Base-by-base conservation (phyloP, 139 green algal genomes). In the Volvox reticuliferus region DNA sequence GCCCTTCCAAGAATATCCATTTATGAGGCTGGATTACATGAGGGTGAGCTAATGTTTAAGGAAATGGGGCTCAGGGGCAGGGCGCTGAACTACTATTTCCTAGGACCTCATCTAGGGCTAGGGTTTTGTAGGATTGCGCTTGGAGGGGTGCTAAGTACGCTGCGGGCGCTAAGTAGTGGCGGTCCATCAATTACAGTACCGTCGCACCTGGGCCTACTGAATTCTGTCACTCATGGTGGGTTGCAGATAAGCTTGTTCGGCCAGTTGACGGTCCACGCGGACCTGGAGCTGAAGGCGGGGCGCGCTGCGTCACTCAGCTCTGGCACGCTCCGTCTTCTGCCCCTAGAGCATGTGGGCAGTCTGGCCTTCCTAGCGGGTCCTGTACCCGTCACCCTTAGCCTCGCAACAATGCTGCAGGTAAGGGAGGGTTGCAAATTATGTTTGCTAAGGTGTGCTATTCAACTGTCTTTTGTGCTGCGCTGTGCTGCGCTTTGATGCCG, bases 191-290 rank as follows among this genome's bases (percentile, higher is more conserved):
- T 55, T 55, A 55, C 44, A 55, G 44, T 9, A 55, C 9, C 9
- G 9, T 55, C 44, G 9, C 44, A 55, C 44, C 44, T 55, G 44
- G 44, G 5, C 44, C 44, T n/a, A n/a, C n/a, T n/a, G n/a, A n/a
- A n/a, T n/a, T n/a, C n/a, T 55, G 44, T 55, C 5, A 14, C 44
- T 55, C 44, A 55, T 55, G 44, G 44, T 55, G 44, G 5, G 71
- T 36, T 32, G 79, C 61, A 87, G 81, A n/a, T 87, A 0, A 33
- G 16, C 81, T 20, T 76, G 61, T 87, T 77, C n/a, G 81, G 81
- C 20, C 16, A 17, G 1, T 33, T 87, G 61, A 87, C n/a, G 14
- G 30, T 87, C 61, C 73, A 77, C 32, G 81, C n/a, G 18, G 81
- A 87, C 32, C 30, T 87, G 61, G 61, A 32, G 79, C 12, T 86